Evolutionary conservation across 148 eudicot species (phyloP), one percentile per base, ranked within the genome.

Genomic region (Oxyria digyna): DNA sequence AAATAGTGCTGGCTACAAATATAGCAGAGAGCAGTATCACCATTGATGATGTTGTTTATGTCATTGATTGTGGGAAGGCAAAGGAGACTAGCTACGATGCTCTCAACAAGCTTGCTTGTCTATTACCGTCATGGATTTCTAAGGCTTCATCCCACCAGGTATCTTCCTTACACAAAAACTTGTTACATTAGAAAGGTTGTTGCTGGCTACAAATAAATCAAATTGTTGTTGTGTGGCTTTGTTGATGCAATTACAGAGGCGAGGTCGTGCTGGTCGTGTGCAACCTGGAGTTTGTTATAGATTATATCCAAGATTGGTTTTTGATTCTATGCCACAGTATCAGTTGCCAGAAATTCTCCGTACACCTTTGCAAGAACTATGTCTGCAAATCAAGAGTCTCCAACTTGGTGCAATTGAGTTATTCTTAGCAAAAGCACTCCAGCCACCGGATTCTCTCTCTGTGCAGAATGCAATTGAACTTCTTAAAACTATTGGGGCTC

Each of bases 121-220:
- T 94, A 12, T 74, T 94, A 69, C 98, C 98, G 66, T 90, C 98
- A 70, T 94, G 98, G 98, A 90, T 94, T 46, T 94, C 98, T 43
- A 94, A 90, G 84, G 98, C 98, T 71, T 94, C 98, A 74, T 91
- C 98, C n/a, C 97, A 87, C 80, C 98, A 94, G 98, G 98, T 94
- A 74, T 66, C 48, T 68, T 46, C 65, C 40, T 27, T 48, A n/a
- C 27, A n/a, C 14, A 38, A n/a, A 20, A 68, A 26, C 37, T 57
- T 57, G 35, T 6, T 27, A 29, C 37, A 12, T 13, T 14, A 33
- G 20, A 27, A 59, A 59, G 8, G 1, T 59, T 59, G 20, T 4
- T 23, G 10, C 62, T 59, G 65, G 18, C 3, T 13, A 23, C 32
- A 54, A 8, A 54, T 23, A 7, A 11, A 20, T 24, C 5, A 45